These are phyloP conservation scores for Diplocarpon rosae DNA, from an alignment of 2,329 filamentous ascomycete genomes.

Conservation along the genomic window DNA sequence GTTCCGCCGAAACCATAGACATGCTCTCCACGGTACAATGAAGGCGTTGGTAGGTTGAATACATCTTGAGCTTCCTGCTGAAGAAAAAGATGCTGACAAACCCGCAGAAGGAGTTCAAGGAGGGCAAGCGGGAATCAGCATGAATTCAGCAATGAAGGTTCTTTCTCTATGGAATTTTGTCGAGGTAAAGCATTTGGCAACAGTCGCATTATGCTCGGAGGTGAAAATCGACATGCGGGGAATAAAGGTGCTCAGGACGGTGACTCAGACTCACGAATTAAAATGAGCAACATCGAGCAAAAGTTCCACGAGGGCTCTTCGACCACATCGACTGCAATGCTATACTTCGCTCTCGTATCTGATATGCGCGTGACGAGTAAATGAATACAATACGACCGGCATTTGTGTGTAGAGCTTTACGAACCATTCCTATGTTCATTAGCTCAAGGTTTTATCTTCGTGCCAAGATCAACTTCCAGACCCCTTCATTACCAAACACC, in stretches of 20 bases:
- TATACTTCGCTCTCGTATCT: background rate
- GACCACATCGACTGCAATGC: slow-evolving; percentile 5
- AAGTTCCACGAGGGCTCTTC: slow-evolving; percentile 1
- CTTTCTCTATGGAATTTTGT: slow-evolving; percentile 19
- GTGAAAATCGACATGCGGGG: slow-evolving; percentile 14
- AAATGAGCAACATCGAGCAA: slow-evolving; percentile 20
- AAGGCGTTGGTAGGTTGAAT: slow-evolving; percentile 75
- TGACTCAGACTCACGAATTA: slow-evolving; percentile 24
- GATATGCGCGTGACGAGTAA: slow-evolving; percentile 6
- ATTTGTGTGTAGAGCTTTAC: slow-evolving; percentile 42
- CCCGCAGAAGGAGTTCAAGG: slow-evolving; percentile 86
- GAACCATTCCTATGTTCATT: slow-evolving; percentile 32
- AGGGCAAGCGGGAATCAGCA: slow-evolving; percentile 85
- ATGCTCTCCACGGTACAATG: slow-evolving; percentile 98
- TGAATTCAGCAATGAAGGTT: slow-evolving; percentile 35
- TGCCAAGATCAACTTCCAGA: slow-evolving; percentile 35
- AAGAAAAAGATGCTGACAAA: slow-evolving; percentile 6
- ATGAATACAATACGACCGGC: slow-evolving; percentile 24
- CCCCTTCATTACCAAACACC: slow-evolving; percentile 56
- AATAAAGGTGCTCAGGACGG: slow-evolving; percentile 16
- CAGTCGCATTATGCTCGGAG: slow-evolving; percentile 18
- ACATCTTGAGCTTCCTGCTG: background rate
- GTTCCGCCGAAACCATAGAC: slow-evolving; percentile 99
- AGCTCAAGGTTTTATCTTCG: slow-evolving; percentile 39
- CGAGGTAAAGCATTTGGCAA: slow-evolving; percentile 23